phyloP scores from a whole-genome alignment of 1,139 yeast species.

The Geotrichum australiense region DNA sequence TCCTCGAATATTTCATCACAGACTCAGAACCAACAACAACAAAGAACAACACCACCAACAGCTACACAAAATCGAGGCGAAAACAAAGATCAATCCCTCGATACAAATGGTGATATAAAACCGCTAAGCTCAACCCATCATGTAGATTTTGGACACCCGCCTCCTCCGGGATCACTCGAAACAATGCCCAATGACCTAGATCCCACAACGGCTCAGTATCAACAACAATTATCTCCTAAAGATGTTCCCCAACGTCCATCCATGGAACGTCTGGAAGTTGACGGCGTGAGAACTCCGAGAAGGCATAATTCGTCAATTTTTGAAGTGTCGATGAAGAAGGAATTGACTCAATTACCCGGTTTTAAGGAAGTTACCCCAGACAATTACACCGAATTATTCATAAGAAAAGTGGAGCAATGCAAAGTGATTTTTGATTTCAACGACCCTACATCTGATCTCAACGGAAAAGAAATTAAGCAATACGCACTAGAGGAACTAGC shows the following conservation, averaged over 20 bases:
- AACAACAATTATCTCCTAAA: constrained; percentile 17
- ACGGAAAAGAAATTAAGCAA: constrained; percentile 88
- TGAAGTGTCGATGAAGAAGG: constrained; percentile 65
- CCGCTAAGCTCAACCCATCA: constrained; percentile 14
- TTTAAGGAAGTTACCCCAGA: constrained; percentile 88
- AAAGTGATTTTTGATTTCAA: constrained; percentile 87
- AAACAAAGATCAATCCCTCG: neutral
- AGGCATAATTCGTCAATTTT: constrained; percentile 92
- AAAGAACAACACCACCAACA: neutral
- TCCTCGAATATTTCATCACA: constrained; percentile 6
- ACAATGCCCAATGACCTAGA: constrained; percentile 37
- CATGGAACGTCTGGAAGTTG: constrained; percentile 42
- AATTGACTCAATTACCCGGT: constrained; percentile 73
- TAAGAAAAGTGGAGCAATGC: constrained; percentile 90
- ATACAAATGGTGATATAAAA: neutral
- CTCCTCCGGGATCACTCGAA: constrained; percentile 36
- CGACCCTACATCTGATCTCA: constrained; percentile 86
- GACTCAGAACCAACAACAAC: neutral
- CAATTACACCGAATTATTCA: constrained; percentile 72
- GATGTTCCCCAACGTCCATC: constrained; percentile 26
- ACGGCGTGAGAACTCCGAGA: constrained; percentile 67
- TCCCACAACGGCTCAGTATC: constrained; percentile 22
- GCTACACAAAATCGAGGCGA: neutral
- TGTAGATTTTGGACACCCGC: constrained; percentile 22
- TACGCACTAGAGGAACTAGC: constrained; percentile 81